A percentile compares a stretch with the other conserved stretches of the same genome.
These are phyloP conservation scores for Entomortierella beljakovae DNA, from an alignment of 192 early-diverging fungal species.

Conservation along the genomic window DNA sequence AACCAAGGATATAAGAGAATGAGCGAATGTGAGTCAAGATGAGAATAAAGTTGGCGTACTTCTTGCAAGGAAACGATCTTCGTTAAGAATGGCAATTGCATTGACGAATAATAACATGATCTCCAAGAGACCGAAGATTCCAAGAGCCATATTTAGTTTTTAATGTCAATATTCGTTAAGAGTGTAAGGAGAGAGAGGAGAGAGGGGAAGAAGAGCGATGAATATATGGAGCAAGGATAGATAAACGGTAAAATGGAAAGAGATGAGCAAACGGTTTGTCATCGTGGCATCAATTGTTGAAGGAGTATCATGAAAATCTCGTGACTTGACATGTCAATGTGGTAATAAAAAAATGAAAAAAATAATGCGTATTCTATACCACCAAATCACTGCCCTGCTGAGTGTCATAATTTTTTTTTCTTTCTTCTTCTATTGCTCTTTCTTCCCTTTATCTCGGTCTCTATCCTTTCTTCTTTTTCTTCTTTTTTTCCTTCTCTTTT, in stretches of 20 bases:
- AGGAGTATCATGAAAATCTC: no score
- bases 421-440: not conserved
- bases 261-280: no score
- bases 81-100: conserved; percentile 89
- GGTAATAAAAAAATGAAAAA: no score
- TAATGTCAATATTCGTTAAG: not conserved
- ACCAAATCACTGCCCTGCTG: no score
- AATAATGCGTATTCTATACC: no score
- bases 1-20: not conserved
- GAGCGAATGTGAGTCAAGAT: not conserved
- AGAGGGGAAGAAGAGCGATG: not conserved
- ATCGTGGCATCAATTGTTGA: no score
- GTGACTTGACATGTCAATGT: no score
- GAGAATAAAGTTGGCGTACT: conserved; percentile 64
- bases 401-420: not conserved
- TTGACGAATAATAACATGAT: conserved; percentile 86
- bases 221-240: not conserved
- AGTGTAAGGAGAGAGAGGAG: not conserved
- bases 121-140: conserved; percentile 84
- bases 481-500: not conserved
- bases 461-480: not conserved
- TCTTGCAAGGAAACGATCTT: conserved; percentile 91
- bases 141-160: conserved; percentile 59
- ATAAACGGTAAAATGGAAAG: no score
- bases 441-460: not conserved